Evolutionary conservation across 1,284 basidiomycete species (phyloP).

Genomic region (Chalciporus sp.): DNA sequence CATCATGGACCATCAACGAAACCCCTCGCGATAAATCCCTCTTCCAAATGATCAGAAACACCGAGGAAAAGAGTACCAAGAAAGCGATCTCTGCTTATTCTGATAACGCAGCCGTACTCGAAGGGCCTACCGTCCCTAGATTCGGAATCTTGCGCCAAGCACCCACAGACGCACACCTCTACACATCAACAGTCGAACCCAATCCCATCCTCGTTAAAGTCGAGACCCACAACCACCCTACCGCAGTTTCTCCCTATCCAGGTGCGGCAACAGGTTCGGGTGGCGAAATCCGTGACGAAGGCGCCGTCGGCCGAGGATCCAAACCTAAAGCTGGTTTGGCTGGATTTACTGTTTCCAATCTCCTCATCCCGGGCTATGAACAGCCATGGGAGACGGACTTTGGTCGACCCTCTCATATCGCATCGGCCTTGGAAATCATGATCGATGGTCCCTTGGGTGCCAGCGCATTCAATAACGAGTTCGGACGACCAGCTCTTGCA

Average conservation of each 20-base stretch:
- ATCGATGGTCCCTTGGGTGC: constrained; percentile 94
- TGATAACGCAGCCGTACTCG: constrained; percentile 96
- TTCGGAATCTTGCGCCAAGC: constrained; percentile 63
- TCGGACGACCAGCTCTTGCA: constrained; percentile 86
- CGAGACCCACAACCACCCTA: constrained; percentile 99
- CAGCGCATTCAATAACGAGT: constrained; percentile 98
- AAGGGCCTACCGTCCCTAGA: constrained; percentile 78
- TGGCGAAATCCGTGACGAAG: constrained; percentile 98
- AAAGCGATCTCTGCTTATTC: constrained; percentile 97
- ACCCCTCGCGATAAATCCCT: constrained; percentile 73
- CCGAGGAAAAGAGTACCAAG: constrained; percentile 75
- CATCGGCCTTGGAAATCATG: constrained; percentile 96
- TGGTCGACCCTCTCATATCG: constrained; percentile 90
- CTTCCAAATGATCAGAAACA: constrained; percentile 98
- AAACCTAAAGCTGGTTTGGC: constrained; percentile 95
- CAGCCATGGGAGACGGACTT: constrained; percentile 95
- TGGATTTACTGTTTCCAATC: constrained; percentile 95
- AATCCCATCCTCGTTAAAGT: constrained; percentile 96
- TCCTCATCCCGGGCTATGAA: constrained; percentile 84
- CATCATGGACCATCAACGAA: constrained; percentile 90
- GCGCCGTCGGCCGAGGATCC: constrained; percentile 92
- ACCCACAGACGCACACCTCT: constrained; percentile 42
- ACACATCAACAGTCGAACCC: constrained; percentile 64
- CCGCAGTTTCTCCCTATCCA: constrained; percentile 96
- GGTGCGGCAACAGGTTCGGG: constrained; percentile 98